phyloP scores from a whole-genome alignment of 129 eudicot species.

The Arctium lappa region DNA sequence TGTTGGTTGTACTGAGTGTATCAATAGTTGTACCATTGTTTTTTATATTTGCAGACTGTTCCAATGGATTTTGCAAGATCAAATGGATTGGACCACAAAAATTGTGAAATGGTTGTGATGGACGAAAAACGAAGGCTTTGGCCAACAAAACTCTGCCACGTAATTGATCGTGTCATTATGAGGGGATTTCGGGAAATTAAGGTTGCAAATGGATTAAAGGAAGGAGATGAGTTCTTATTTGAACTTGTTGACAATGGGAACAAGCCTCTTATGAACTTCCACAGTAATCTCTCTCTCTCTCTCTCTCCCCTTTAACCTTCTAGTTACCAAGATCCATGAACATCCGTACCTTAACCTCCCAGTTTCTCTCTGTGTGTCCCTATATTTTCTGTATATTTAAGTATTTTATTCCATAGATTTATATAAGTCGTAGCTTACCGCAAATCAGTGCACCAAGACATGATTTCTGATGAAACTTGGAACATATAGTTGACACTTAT shows the following conservation, averaged over 20 bases:
- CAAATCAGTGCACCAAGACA: too few species aligned
- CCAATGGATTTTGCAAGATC: slow-evolving; percentile 23
- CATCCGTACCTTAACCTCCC: too few species aligned
- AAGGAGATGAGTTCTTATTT: slow-evolving; percentile 27
- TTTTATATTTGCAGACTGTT: slow-evolving; percentile 20
- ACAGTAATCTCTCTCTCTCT: neutral
- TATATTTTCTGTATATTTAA: too few species aligned
- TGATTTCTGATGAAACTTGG: too few species aligned
- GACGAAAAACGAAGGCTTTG: slow-evolving; percentile 29
- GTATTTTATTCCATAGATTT: too few species aligned
- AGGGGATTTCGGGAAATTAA: neutral
- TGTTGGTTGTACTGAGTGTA: neutral
- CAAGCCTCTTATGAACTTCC: slow-evolving; percentile 10
- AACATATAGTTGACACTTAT: too few species aligned
- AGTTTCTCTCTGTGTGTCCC: too few species aligned
- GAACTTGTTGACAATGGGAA: slow-evolving; percentile 22
- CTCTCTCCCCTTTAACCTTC: neutral
- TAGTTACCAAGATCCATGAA: too few species aligned
- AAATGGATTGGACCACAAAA: slow-evolving; percentile 6
- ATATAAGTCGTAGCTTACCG: too few species aligned
- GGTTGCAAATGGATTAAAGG: slow-evolving; percentile 20
- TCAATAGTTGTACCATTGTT: neutral
- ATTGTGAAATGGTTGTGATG: slow-evolving; percentile 17
- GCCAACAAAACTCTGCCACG: slow-evolving; percentile 6
- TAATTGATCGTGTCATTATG: neutral